A percentile compares a stretch with the other conserved stretches of the same genome.
phyloP scores from a whole-genome alignment of 805 yeast genomes.

The Metschnikowia picachoensis region DNA sequence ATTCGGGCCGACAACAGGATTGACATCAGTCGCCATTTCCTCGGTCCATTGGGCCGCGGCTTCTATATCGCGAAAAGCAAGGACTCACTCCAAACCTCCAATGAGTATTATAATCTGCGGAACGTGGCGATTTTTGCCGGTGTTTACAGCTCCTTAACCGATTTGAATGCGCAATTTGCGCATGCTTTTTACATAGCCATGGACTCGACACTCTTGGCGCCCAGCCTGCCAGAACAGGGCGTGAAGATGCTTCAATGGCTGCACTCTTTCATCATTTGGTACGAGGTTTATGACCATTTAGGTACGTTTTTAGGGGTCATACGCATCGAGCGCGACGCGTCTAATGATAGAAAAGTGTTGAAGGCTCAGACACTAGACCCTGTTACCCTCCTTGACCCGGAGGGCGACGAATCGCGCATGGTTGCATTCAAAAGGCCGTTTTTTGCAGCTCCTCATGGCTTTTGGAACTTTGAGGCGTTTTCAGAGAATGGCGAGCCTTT shows the following conservation, averaged over 20 bases:
- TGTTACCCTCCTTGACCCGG: constrained; percentile 26
- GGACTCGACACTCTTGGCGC: constrained; percentile 27
- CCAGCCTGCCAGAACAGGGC: constrained; percentile 11
- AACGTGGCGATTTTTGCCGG: constrained; percentile 24
- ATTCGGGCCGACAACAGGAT: constrained; percentile 23
- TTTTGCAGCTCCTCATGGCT: constrained; percentile 22
- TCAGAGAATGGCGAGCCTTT: constrained; percentile 5
- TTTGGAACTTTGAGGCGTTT: constrained; percentile 28
- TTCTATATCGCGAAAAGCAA: constrained; percentile 23
- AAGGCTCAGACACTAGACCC: constrained; percentile 29
- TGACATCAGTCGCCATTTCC: constrained; percentile 23
- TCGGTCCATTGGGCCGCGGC: constrained; percentile 30
- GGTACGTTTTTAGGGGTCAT: constrained; percentile 30
- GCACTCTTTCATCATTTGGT: constrained; percentile 30
- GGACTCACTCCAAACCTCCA: constrained; percentile 8
- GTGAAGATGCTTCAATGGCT: constrained; percentile 6
- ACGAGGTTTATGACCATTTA: constrained; percentile 31
- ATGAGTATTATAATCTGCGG: constrained; percentile 22
- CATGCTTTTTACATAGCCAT: constrained; percentile 20
- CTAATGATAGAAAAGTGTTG: constrained; percentile 12
- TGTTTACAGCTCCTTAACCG: constrained; percentile 8
- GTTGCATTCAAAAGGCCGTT: constrained; percentile 14
- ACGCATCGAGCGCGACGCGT: constrained; percentile 25
- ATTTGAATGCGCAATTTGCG: constrained; percentile 21
- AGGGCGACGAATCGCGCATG: constrained; percentile 24